These are phyloP conservation scores for Fusarium concolor DNA, from an alignment of 2,329 filamentous ascomycete genomes.

Conservation along the genomic window DNA sequence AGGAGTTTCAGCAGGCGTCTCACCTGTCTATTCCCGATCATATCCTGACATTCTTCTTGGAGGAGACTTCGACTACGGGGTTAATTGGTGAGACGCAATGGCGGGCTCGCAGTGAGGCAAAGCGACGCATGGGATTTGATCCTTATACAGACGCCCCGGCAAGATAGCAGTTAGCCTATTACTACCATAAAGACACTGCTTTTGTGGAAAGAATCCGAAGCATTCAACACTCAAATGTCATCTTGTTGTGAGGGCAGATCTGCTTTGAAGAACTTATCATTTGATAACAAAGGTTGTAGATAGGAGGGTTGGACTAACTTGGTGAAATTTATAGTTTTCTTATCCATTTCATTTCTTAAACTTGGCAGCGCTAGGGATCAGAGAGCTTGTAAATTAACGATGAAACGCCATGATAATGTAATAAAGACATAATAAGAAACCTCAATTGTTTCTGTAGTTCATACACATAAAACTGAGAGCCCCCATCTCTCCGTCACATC, in stretches of 20 bases:
- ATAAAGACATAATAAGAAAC: background rate
- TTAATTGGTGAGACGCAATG: conserved; percentile 59
- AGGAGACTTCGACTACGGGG: conserved; percentile 66
- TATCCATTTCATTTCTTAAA: no score
- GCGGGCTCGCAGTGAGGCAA: conserved; percentile 59
- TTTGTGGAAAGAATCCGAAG: background rate
- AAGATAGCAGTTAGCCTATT: conserved; percentile 26
- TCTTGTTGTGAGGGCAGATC: background rate
- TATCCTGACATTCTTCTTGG: conserved; percentile 87
- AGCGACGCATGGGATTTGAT: conserved; percentile 65
- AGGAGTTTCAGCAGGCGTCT: conserved; percentile 91
- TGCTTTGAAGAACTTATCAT: background rate
- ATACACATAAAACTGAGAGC: background rate
- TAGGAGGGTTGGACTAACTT: no score
- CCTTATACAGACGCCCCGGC: conserved; percentile 62
- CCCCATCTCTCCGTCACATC: background rate
- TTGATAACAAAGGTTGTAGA: background rate
- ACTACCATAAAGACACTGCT: background rate
- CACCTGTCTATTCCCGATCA: conserved; percentile 93
- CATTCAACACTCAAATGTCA: background rate
- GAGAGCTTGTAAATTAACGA: background rate
- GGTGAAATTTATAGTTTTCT: background rate
- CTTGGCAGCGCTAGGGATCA: no score
- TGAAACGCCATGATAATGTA: background rate
- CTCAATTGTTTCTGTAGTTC: background rate